Evolutionary conservation across 75 land plant species (phyloP), one percentile per base, ranked within the genome.

Genomic region (Isoetes taiwanensis): DNA sequence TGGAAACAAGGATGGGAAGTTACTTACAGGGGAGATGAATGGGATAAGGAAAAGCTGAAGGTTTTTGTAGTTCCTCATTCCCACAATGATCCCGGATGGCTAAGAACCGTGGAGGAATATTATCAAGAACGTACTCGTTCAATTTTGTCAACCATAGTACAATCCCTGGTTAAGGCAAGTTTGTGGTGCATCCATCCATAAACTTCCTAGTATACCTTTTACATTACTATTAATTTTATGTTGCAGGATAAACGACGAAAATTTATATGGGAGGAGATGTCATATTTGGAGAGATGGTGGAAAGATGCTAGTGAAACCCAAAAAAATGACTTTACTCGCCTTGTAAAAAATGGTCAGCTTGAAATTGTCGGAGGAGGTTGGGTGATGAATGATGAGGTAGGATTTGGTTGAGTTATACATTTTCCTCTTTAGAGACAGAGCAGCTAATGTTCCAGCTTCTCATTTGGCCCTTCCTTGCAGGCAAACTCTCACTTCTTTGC

Each of bases 331-430:
- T 65, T 94, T 40, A 78, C 42, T 39, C 71, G 67, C 58, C 68
- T 94, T 31, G 90, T 88, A 12, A 75, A 80, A 63, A 81, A 76
- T 67, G 99, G 99, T 2, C 99, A 85, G 71, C 63, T 94, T 34
- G 99, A 89, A 73, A 82, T 94, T 72, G 96, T 94, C 52, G 99
- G 96, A 37, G 99, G 99, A 56, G 96, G 96, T 0, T 94, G 99
- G 99, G 99, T 89, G 30, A 88, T 94, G 99, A 94, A 94, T 69
- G 99, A 94, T 69, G 99, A 94, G 95, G 96, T 90, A 67, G n/a
- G n/a, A n/a, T n/a, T n/a, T n/a, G n/a, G n/a, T 20, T 20, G 46
- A 43, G 46, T 20, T 43, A 25, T 2, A 43, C 39, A 37, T 37
- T 0, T 17, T n/a, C n/a, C 19, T 27, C 28, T 23, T n/a, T n/a